phyloP scores from a whole-genome alignment of 768 basidiomycete genomes.

The Termitomyces sp. region DNA sequence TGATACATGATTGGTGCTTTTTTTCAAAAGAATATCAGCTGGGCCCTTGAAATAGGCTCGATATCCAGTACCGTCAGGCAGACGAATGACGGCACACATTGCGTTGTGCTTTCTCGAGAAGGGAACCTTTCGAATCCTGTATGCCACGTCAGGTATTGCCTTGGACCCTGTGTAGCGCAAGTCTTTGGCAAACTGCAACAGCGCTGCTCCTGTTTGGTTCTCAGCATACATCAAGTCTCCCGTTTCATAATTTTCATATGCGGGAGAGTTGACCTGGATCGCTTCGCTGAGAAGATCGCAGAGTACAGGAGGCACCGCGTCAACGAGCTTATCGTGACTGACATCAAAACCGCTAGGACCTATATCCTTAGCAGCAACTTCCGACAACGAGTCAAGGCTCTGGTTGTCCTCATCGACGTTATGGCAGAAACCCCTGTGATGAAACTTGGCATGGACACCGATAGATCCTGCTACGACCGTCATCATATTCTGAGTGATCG shows the following conservation, averaged over 20 bases:
- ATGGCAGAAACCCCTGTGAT: constrained; percentile 65
- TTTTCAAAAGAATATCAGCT: no score
- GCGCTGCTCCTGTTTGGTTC: constrained; percentile 88
- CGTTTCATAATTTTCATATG: constrained; percentile 79
- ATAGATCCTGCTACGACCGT: constrained; percentile 93
- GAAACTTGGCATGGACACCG: constrained; percentile 92
- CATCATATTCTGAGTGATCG: constrained; percentile 94
- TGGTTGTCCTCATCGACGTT: constrained; percentile 62
- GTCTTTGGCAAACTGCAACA: constrained; percentile 80
- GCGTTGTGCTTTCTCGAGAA: constrained; percentile 92
- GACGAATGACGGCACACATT: constrained; percentile 84
- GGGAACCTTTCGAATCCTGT: constrained; percentile 82
- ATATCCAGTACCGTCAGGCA: constrained; percentile 39
- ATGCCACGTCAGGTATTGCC: constrained; percentile 53
- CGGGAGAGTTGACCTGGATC: constrained; percentile 90
- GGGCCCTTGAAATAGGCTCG: constrained; percentile 84
- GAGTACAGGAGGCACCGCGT: constrained; percentile 59
- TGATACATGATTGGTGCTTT: no score
- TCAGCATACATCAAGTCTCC: constrained; percentile 70
- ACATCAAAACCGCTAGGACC: constrained; percentile 31
- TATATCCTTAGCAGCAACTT: no score
- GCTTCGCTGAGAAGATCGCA: constrained; percentile 72
- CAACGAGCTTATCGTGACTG: no score
- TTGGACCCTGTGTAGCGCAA: constrained; percentile 73
- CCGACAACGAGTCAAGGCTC: no score